Base-by-base conservation (phyloP, 148 eudicot species). In the Arbutus unedo region DNA sequence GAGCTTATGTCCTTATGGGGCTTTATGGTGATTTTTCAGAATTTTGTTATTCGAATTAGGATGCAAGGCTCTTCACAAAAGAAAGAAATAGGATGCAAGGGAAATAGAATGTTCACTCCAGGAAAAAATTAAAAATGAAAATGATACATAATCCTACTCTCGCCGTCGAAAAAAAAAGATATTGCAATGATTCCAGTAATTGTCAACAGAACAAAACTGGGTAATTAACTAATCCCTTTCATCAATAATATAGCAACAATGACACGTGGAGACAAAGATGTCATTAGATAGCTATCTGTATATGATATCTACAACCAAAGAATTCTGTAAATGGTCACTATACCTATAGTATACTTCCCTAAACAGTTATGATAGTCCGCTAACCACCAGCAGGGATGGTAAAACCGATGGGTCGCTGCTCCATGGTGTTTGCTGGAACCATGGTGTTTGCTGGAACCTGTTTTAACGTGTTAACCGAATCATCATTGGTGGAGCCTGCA, bases 381-480 rank as follows among this genome's bases (percentile, higher is more conserved):
- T 85, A 85, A 41, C 86, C 77, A 49, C 86, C 88, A 3, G 88
- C 86, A 74, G 84, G 83, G 81, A 88, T 62, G 38, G 85, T 81
- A 38, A 85, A 78, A 70, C 78, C 49, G 64, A 86, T 47, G 4
- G 88, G 73, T n/a, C 59, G 60, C 31, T 74, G 81, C 50, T 57
- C 83, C 75, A 72, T 51, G 43, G 51, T 74, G 45, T 67, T 77
- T 10, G 76, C 23, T 47, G 87, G 60, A 68, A 70, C 83, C 75
- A 72, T 51, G 43, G 51, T 74, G 45, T 67, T 77, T 10, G 76
- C 23, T 47, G 87, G 60, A 68, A 70, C 79, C 74, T 71, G 70
- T 25, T 53, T 75, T 23, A 75, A 41, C 4, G 9, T 81, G n/a
- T 71, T 41, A 50, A 51, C 79, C 73, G 23, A 44, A 18, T 72